Evolutionary conservation across 768 basidiomycete species (phyloP), one percentile per base, ranked within the genome.

Genomic region (Lyophyllum atratum): DNA sequence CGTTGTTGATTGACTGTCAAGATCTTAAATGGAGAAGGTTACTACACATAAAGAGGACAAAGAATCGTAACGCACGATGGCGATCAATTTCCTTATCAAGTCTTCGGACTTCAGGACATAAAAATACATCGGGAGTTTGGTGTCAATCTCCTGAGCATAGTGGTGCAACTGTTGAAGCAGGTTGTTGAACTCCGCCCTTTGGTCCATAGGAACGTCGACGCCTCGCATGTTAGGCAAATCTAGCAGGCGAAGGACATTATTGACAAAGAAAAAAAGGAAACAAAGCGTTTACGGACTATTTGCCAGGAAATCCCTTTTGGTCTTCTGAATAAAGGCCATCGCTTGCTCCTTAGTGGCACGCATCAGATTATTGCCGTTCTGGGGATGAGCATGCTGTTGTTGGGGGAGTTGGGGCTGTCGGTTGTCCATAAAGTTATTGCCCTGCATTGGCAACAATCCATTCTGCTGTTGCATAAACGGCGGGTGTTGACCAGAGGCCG

Each of bases 91-190:
- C 65, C 74, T 79, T 49, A 88, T 72, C 43, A 71, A 39, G 0
- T 80, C 81, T 12, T 84, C 82, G 39, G 73, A 73, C 64, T 79
- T 81, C 46, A 83, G 62, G 43, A 85, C 67, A 21, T 76, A 64
- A 51, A 72, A 69, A 59, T 80, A 76, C 71, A 82, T 69, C 2
- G 74, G 74, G 15, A 90, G 69, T 60, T 77, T 84, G 33, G 55
- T 44, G 3, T 89, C 84, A 22, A 86, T 68, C 0, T 87, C 85
- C 12, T 47, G 44, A 39, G 76, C 74, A 49, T 74, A 65, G 49
- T 76, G 81, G 64, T 68, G 68, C 15, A 85, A 64, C 33, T 79
- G 74, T 48, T 86, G 85, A 26, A 89, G 72, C 5, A 80, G 40
- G 22, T 66, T 64, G 51, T 76, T 79, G 61, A 81, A 90, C 52